Percentiles rank a stretch among this genome's conserved stretches.
Evolutionary conservation across 345 rosid species (phyloP).

Genomic region (thale cress (Arabidopsis thaliana)): DNA sequence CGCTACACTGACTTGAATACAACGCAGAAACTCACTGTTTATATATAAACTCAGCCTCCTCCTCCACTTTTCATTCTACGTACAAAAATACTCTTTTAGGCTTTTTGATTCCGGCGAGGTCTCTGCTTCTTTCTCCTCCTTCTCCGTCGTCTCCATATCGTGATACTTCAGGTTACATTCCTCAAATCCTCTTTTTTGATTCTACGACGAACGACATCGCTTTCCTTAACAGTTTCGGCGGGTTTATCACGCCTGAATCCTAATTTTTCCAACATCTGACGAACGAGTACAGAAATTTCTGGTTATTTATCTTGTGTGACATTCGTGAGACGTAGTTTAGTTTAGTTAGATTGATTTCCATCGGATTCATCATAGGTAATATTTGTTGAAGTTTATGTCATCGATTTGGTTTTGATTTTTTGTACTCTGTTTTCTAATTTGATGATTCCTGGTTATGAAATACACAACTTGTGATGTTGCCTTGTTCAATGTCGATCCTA

Average conservation of each 20-base stretch:
- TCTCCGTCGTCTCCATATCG: constrained; percentile 16
- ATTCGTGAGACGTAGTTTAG: background rate
- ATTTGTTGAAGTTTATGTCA: background rate
- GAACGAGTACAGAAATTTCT: background rate
- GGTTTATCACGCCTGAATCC: constrained; percentile 26
- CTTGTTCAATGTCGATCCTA: constrained; percentile 1
- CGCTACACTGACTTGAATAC: constrained; percentile 17
- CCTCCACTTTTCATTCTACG: background rate
- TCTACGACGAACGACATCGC: background rate
- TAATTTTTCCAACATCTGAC: background rate
- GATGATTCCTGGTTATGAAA: constrained; percentile 11
- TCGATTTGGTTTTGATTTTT: constrained; percentile 13
- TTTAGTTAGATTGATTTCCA: background rate
- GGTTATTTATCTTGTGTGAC: background rate
- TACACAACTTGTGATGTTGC: background rate
- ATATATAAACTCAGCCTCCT: background rate
- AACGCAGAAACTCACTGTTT: constrained; percentile 16
- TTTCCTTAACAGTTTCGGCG: background rate
- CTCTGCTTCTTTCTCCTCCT: background rate
- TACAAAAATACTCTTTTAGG: background rate
- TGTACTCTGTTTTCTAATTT: background rate
- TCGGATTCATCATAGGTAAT: background rate
- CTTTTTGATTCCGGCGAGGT: constrained; percentile 20
- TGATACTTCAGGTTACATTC: constrained; percentile 21
- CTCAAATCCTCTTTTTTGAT: background rate